phyloP scores from a whole-genome alignment of 106 monocot species.

The Ottelia alismoides region DNA sequence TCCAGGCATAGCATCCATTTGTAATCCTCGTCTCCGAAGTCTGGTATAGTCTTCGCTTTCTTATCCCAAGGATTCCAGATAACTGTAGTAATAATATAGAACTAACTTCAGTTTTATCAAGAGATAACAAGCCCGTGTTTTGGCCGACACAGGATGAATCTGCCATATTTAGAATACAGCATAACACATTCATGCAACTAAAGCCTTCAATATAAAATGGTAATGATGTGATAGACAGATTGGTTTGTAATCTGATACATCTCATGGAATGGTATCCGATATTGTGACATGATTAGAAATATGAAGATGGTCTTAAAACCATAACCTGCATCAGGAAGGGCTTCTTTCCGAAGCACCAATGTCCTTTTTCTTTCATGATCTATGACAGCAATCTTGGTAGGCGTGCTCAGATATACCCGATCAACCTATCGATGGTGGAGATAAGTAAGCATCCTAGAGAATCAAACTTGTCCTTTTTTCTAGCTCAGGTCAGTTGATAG shows the following conservation, averaged over 20 bases:
- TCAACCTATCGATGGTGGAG: slow-evolving; percentile 18
- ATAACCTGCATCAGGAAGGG: slow-evolving; percentile 43
- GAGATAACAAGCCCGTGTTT: too few relatives aligned
- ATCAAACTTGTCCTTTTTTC: too few relatives aligned
- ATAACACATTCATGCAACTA: not conserved
- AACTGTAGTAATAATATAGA: slow-evolving; percentile 6
- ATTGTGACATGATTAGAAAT: too few relatives aligned
- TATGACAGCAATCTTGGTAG: slow-evolving; percentile 45
- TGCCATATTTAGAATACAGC: not conserved
- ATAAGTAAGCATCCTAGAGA: not conserved
- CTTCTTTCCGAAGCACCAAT: slow-evolving; percentile 40
- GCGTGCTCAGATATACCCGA: slow-evolving; percentile 43
- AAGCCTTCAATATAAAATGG: not conserved
- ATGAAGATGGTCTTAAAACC: not conserved
- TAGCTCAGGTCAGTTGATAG: too few relatives aligned
- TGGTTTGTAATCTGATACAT: too few relatives aligned
- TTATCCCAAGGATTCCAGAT: slow-evolving; percentile 63
- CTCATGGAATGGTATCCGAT: too few relatives aligned
- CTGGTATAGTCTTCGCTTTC: slow-evolving; percentile 38
- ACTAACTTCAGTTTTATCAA: not conserved
- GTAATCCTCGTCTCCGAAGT: slow-evolving; percentile 55
- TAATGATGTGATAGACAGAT: too few relatives aligned
- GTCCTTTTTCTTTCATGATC: slow-evolving; percentile 63
- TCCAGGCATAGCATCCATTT: slow-evolving; percentile 44
- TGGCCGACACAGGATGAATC: too few relatives aligned